These are phyloP conservation scores for Dalbergia cultrata DNA, from an alignment of 306 rosid genomes.

Conservation along the genomic window DNA sequence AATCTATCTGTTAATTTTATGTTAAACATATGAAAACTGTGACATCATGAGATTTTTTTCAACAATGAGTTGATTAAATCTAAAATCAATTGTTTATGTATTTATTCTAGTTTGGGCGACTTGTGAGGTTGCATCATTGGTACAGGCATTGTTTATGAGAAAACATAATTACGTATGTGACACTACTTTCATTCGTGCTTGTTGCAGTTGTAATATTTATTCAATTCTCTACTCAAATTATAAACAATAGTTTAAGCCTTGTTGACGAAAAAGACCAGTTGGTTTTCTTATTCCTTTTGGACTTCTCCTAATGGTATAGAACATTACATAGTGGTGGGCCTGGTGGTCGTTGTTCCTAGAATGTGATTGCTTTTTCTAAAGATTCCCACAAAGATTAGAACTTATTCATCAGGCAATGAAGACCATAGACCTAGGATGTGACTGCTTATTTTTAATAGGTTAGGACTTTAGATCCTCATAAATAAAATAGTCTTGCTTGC, in stretches of 20 bases:
- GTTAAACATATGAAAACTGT: neutral
- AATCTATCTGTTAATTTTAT: neutral
- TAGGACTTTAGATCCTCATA: too few relatives aligned
- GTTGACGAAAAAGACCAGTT: neutral
- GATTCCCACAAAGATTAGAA: constrained; percentile 2
- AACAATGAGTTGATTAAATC: neutral
- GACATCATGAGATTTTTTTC: neutral
- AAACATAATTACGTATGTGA: neutral
- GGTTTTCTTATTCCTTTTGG: neutral
- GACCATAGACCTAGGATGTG: neutral
- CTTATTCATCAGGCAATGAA: neutral
- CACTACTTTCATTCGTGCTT: neutral
- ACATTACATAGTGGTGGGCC: constrained; percentile 19
- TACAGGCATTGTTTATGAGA: neutral
- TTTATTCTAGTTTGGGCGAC: neutral
- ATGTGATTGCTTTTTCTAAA: neutral
- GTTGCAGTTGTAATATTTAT: neutral
- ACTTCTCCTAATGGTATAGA: neutral
- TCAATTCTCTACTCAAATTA: neutral
- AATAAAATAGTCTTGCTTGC: too few relatives aligned
- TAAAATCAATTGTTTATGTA: neutral
- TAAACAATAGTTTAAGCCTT: neutral
- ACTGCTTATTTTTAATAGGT: too few relatives aligned
- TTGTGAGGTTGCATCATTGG: neutral
- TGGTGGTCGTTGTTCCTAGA: neutral